Base-by-base conservation (phyloP, 805 yeast species). In the Yarrowia sp. region DNA sequence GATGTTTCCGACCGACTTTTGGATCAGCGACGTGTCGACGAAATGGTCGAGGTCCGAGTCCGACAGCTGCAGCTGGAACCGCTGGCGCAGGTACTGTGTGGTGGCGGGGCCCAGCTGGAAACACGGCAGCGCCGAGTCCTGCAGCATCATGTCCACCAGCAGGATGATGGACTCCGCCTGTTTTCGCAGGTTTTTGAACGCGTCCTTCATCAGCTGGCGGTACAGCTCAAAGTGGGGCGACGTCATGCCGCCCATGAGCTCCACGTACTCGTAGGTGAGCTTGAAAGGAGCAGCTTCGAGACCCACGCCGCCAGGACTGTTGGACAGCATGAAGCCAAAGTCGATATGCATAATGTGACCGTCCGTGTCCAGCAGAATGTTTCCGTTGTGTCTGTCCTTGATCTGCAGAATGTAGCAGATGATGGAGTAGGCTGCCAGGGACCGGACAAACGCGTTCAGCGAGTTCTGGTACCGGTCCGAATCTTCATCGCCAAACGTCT, bases 281-380 rank as follows among this genome's bases (percentile, higher is more conserved):
- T 95, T 95, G 82, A 95, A 95, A 0, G 99, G 98, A 0, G 98
- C 97, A 1, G 97, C 96, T 75, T 95, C 99, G 76, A 95, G 93
- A 0, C 98, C 97, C 68, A 95, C 92, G 10, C 55, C 53, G 3
- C 99, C 99, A 0, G 99, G 99, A 0, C 98, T 89, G 75, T 95
- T 94, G 0, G 97, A 91, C 2, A 94, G 81, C 76, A 94, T 78
- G 76, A 92, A 94, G 0, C 99, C 99, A 80, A 95, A 95, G 78
- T 95, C 99, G 72, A 95, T 95, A 77, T 79, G 83, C 55, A 94
- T 87, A 13, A 95, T 89, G 75, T 95, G 99, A 0, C 99, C 99
- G 74, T 91, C 89, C 69, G 88, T 91, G 76, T 95, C 99, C 75
- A 95, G 91, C 91, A 95, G 89, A 70, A 95, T 94, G 77, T 95